These are phyloP conservation scores for Phyllosticta citrichinensis DNA, from an alignment of 2,329 filamentous ascomycete genomes.

Conservation along the genomic window DNA sequence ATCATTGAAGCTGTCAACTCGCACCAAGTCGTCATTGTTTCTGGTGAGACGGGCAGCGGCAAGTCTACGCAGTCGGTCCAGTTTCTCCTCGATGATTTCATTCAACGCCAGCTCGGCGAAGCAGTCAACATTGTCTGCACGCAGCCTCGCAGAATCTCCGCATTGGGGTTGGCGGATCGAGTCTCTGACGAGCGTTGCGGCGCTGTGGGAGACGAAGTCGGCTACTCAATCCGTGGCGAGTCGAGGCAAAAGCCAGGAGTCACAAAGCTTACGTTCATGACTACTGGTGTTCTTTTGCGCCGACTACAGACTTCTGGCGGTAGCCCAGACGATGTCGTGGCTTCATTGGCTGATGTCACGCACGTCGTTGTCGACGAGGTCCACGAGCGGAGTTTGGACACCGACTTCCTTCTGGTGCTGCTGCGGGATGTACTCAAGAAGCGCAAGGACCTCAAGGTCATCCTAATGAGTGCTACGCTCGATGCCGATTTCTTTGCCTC, in stretches of 20 bases:
- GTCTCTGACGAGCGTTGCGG: conserved; percentile 86
- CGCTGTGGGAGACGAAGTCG: conserved; percentile 74
- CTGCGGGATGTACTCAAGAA: conserved; percentile 69
- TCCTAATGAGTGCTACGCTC: conserved; percentile 93
- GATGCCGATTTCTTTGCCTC: conserved; percentile 75
- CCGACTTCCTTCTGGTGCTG: conserved; percentile 83
- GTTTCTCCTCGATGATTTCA: conserved; percentile 87
- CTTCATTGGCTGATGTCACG: conserved; percentile 78
- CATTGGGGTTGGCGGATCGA: conserved; percentile 83
- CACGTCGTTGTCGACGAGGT: conserved; percentile 96
- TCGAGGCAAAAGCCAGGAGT: conserved; percentile 58
- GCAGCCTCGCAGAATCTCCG: conserved; percentile 88
- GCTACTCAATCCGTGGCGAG: conserved; percentile 86
- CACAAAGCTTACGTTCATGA: conserved; percentile 92
- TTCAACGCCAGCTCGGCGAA: conserved; percentile 61
- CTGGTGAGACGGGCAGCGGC: conserved; percentile 90
- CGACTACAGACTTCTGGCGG: conserved; percentile 86
- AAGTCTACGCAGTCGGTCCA: conserved; percentile 97
- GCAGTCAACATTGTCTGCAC: conserved; percentile 89
- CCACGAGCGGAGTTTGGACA: conserved; percentile 89
- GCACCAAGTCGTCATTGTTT: conserved; percentile 90
- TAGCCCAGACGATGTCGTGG: conserved; percentile 65
- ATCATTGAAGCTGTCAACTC: conserved; percentile 66
- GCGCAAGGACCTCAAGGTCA: conserved; percentile 72
- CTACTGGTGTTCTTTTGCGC: conserved; percentile 82